These are phyloP conservation scores for Zymoseptoria pseudotritici DNA, from an alignment of 2,329 filamentous ascomycete genomes.

Conservation along the genomic window DNA sequence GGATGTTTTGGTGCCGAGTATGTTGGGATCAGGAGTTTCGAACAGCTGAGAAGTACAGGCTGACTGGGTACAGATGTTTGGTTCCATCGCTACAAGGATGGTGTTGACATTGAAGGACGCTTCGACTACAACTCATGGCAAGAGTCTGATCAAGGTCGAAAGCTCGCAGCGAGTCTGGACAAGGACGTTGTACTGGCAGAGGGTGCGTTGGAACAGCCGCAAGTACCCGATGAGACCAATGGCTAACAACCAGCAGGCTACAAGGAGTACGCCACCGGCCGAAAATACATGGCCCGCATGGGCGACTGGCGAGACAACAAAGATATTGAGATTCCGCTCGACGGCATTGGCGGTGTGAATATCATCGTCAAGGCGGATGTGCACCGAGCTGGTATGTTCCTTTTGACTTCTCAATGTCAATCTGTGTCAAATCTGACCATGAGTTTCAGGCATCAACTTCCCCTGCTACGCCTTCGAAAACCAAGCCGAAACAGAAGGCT, in stretches of 20 bases:
- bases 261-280: conserved; percentile 83
- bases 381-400: conserved; percentile 71
- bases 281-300: conserved; percentile 82
- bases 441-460: conserved; percentile 78
- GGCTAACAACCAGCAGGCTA: conserved; percentile 54
- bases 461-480: conserved; percentile 96
- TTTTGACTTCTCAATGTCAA: neutral
- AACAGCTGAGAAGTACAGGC: conserved; percentile 1
- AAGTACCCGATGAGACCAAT: neutral
- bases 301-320: conserved; percentile 90
- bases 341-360: conserved; percentile 94
- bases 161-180: conserved; percentile 63
- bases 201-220: conserved; percentile 44
- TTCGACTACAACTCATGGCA: conserved; percentile 99
- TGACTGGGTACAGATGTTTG: conserved; percentile 64
- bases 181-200: conserved; percentile 83
- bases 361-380: conserved; percentile 98
- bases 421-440: neutral
- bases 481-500: conserved; percentile 96
- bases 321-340: conserved; percentile 83
- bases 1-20: conserved; percentile 92
- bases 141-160: conserved; percentile 77
- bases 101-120: conserved; percentile 83
- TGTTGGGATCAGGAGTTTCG: conserved; percentile 30
- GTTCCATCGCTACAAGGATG: conserved; percentile 81